Evolutionary conservation across 2,329 filamentous ascomycete species (phyloP), one percentile per base, ranked within the genome.

Genomic region (Aspergillus udagawae): DNA sequence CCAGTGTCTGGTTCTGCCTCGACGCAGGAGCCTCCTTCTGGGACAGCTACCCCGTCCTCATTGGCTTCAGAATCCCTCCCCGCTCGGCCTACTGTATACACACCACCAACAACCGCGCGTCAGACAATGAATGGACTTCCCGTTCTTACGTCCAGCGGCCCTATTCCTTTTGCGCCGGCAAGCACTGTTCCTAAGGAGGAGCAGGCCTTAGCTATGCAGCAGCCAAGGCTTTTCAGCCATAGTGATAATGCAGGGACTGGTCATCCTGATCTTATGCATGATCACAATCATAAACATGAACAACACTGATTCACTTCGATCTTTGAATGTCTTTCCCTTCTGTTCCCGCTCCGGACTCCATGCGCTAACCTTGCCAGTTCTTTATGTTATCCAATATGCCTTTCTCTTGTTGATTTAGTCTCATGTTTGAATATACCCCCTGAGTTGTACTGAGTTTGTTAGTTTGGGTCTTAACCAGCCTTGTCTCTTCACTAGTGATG

Each of bases 111-210:
- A 28, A 66, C 68, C 20, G 66, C 70, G 1, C 58, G 70, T 12
- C 66, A 67, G 50, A 75, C 73, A 47, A 76, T 72, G 57, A 68
- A 75, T 20, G 76, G 77, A 23, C 67, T 83, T 28, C 81, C 82
- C 2, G 70, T 80, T 0, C 82, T 83, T 57, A 79, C 77, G 20
- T 73, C 81, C 0, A 77, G 64, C 44, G 73, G 74, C 3, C 67
- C 70, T 3, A 80, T 80, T 57, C 75, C 73, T 5, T 80, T 80
- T 67, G 72, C 72, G 2, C 48, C 64, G 23, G 50, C 62, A 1
- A 54, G 49, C 44, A 50, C 29, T 21, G 35, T 8, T 27, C 48
- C 49, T 8, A 52, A 20, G 38, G 38, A 50, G 23, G 20, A 29
- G 17, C 50, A 51, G 20, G 25, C 21, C 4, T 23, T 53, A 41